These are phyloP conservation scores for Smittium culicis DNA, from an alignment of 371 early-diverging fungal species.

Conservation along the genomic window DNA sequence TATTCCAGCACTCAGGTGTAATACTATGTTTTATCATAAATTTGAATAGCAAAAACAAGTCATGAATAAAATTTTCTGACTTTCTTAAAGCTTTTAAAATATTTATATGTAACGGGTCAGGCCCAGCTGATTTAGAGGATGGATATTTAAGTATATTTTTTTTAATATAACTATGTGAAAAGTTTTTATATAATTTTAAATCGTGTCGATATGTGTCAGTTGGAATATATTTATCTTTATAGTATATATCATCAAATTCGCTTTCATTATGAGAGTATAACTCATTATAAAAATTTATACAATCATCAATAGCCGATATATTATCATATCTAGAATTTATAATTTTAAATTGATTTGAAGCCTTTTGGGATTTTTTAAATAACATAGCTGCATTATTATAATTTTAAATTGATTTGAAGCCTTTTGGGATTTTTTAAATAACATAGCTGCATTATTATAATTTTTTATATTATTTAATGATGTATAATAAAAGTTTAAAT, in stretches of 20 bases:
- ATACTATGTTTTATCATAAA: neutral
- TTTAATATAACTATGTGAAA: neutral
- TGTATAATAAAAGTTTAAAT: neutral
- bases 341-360: neutral
- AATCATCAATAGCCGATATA: neutral
- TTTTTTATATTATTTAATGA: neutral
- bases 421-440: conserved; percentile 5
- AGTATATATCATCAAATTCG: neutral
- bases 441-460: neutral
- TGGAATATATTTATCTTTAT: too few species aligned
- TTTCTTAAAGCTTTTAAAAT: neutral
- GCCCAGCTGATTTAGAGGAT: neutral
- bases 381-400: neutral
- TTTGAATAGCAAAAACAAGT: neutral
- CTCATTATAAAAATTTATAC: neutral
- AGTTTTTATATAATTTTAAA: neutral
- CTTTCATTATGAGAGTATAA: too few species aligned
- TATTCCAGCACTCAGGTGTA: neutral
- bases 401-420: neutral
- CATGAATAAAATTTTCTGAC: neutral
- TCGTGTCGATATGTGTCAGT: neutral
- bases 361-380: conserved; percentile 3
- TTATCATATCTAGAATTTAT: neutral
- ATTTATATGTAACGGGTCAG: conserved; percentile 1
- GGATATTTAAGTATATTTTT: neutral